Conservation (phyloP, 371 early-diverging fungal genomes). For the Circinella umbellata region DNA sequence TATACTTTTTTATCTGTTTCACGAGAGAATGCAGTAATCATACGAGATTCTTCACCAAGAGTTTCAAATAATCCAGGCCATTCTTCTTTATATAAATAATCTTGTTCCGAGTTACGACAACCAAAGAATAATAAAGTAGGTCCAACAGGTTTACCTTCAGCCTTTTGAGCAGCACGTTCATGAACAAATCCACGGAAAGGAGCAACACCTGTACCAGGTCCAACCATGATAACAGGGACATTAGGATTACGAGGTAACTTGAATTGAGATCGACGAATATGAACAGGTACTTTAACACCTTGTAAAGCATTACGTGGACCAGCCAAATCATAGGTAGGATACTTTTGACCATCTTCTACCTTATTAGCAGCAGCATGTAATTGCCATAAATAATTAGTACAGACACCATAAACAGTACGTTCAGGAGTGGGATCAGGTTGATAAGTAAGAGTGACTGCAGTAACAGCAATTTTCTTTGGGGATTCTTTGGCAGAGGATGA, state of each 20-base stretch:
- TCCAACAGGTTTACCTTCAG: slow-evolving; percentile 69
- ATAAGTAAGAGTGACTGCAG: slow-evolving; percentile 89
- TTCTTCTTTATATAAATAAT: slow-evolving; percentile 90
- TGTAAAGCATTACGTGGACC: slow-evolving; percentile 60
- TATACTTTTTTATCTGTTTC: slow-evolving; percentile 81
- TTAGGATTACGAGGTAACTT: slow-evolving; percentile 79
- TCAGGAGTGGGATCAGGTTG: slow-evolving; percentile 56
- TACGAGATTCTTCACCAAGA: slow-evolving; percentile 60
- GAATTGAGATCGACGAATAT: slow-evolving; percentile 89
- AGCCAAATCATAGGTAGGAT: slow-evolving; percentile 52
- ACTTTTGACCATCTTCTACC: slow-evolving; percentile 34
- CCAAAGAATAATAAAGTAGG: slow-evolving; percentile 92
- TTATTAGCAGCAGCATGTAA: slow-evolving; percentile 48
- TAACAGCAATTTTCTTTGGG: slow-evolving; percentile 78
- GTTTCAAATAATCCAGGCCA: slow-evolving; percentile 69
- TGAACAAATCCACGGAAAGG: slow-evolving; percentile 96
- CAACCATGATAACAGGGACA: slow-evolving; percentile 94
- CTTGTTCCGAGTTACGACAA: slow-evolving; percentile 82
- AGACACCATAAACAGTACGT: slow-evolving; percentile 73
- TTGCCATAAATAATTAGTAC: slow-evolving; percentile 74
- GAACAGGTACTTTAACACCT: slow-evolving; percentile 69
- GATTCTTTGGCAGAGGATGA: slow-evolving; percentile 82
- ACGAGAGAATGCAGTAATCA: slow-evolving; percentile 91
- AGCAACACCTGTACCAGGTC: slow-evolving; percentile 98
- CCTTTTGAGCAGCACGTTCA: slow-evolving; percentile 77